Conservation (phyloP, 1,139 yeast species). For the Lodderomyces elongisporus region DNA sequence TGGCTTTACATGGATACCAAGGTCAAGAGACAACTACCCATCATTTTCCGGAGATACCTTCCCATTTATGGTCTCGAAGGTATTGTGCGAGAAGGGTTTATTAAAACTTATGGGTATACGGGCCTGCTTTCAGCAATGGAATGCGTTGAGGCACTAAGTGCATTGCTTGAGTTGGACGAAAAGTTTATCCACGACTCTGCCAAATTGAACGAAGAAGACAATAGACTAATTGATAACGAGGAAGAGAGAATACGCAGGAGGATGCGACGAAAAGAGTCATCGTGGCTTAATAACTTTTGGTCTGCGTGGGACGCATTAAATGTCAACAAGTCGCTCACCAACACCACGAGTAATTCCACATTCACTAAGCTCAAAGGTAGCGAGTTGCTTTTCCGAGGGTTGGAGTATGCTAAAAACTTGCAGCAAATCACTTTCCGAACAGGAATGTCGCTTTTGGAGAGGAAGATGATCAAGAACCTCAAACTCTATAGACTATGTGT, state of each 20-base stretch:
- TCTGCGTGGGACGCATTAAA: slow-evolving; percentile 86
- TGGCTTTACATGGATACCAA: slow-evolving; percentile 89
- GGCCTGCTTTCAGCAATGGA: slow-evolving; percentile 92
- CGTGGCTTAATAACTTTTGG: slow-evolving; percentile 92
- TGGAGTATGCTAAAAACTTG: slow-evolving; percentile 71
- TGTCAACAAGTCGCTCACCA: slow-evolving; percentile 23
- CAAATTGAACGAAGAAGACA: slow-evolving; percentile 16
- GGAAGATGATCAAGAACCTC: slow-evolving; percentile 72
- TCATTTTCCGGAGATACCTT: slow-evolving; percentile 55
- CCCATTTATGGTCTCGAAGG: slow-evolving; percentile 80
- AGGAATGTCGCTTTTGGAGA: slow-evolving; percentile 83
- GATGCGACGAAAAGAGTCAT: slow-evolving; percentile 52
- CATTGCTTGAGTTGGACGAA: slow-evolving; percentile 69
- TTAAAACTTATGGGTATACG: slow-evolving; percentile 78
- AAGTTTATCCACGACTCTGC: slow-evolving; percentile 17
- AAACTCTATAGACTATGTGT: slow-evolving; percentile 83
- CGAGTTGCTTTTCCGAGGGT: slow-evolving; percentile 62
- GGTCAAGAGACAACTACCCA: slow-evolving; percentile 67
- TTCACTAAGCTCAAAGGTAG: slow-evolving; percentile 41
- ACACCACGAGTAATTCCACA: slow-evolving; percentile 11
- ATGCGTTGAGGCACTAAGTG: slow-evolving; percentile 82
- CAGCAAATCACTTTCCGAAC: slow-evolving; percentile 86
- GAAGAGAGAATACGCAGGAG: slow-evolving; percentile 38
- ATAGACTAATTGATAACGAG: slow-evolving; percentile 19
- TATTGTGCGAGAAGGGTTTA: slow-evolving; percentile 78